Percentiles rank a stretch among this genome's conserved stretches.
These are phyloP conservation scores for Chlorella sp. DNA, from an alignment of 139 green algal species.

Conservation along the genomic window DNA sequence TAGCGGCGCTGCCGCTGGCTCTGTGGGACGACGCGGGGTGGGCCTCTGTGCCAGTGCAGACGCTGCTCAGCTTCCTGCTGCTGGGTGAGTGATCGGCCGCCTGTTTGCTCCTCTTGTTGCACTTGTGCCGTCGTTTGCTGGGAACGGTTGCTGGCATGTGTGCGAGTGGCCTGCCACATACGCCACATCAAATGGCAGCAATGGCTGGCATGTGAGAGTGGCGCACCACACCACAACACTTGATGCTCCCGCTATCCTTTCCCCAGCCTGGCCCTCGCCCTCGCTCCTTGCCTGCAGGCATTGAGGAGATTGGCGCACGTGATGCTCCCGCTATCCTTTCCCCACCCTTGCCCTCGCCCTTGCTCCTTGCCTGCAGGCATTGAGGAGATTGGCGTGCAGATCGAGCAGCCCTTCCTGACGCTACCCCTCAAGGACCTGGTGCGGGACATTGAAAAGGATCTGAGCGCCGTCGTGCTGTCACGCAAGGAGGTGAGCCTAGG, in stretches of 20 bases:
- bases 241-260: no score
- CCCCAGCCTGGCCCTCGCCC: no score
- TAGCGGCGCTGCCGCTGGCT: slow-evolving; percentile 58
- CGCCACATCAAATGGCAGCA: no score
- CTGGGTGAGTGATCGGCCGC: slow-evolving; percentile 34
- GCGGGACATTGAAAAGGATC: not conserved
- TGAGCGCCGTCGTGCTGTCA: not conserved
- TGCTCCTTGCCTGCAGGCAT: not conserved
- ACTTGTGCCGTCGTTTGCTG: no score
- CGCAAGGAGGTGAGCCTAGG: not conserved
- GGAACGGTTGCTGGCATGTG: no score
- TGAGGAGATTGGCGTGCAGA: slow-evolving; percentile 36
- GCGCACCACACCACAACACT: no score
- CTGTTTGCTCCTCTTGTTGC: no score
- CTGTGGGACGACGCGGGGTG: slow-evolving; percentile 63
- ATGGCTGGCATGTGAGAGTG: no score
- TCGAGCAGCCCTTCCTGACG: not conserved
- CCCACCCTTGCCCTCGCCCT: no score
- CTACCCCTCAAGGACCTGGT: not conserved
- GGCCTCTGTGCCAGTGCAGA: slow-evolving; percentile 45
- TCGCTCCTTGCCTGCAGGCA: not conserved
- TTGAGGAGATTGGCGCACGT: no score
- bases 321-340: no score
- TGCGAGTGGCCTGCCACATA: no score
- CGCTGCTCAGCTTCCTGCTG: slow-evolving; percentile 63